Conservation (phyloP, 2,329 filamentous ascomycete species). For the Aspergillus alliaceus region DNA sequence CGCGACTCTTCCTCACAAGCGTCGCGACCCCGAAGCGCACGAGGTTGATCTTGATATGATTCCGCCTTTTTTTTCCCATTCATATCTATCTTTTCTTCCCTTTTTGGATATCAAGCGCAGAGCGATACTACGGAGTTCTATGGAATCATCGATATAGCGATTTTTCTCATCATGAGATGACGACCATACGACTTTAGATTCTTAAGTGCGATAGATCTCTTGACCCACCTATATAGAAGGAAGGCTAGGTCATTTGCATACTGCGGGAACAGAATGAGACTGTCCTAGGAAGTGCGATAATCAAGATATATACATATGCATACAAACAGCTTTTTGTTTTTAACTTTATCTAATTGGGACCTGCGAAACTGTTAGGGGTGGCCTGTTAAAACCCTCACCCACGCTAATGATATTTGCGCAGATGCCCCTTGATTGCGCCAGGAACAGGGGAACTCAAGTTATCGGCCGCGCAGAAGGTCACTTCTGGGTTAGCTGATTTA, state of each 20-base stretch:
- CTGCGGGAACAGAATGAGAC: not conserved
- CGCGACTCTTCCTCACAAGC: constrained; percentile 39
- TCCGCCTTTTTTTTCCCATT: not conserved
- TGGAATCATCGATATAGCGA: constrained; percentile 10
- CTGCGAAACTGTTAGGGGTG: too few relatives aligned
- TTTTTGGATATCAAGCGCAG: constrained; percentile 9
- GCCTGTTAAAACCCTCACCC: not conserved
- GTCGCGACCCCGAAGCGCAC: constrained; percentile 33
- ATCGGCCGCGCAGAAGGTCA: too few relatives aligned
- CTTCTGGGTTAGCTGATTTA: too few relatives aligned
- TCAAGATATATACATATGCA: not conserved
- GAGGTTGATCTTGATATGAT: constrained; percentile 20
- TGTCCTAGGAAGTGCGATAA: not conserved
- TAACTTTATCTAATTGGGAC: not conserved
- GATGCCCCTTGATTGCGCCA: too few relatives aligned
- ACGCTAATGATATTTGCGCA: too few relatives aligned
- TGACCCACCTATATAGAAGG: constrained; percentile 2
- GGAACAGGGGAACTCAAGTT: too few relatives aligned
- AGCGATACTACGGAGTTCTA: constrained; percentile 14
- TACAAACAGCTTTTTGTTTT: not conserved
- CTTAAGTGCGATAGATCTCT: constrained; percentile 13
- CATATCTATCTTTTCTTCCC: not conserved
- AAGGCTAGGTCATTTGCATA: not conserved
- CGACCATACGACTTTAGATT: constrained; percentile 15
- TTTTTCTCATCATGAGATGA: constrained; percentile 12